A percentile compares a stretch with the other conserved stretches of the same genome.
Evolutionary conservation across 2,329 filamentous ascomycete genomes (phyloP).

Genomic region (Alternaria solani): DNA sequence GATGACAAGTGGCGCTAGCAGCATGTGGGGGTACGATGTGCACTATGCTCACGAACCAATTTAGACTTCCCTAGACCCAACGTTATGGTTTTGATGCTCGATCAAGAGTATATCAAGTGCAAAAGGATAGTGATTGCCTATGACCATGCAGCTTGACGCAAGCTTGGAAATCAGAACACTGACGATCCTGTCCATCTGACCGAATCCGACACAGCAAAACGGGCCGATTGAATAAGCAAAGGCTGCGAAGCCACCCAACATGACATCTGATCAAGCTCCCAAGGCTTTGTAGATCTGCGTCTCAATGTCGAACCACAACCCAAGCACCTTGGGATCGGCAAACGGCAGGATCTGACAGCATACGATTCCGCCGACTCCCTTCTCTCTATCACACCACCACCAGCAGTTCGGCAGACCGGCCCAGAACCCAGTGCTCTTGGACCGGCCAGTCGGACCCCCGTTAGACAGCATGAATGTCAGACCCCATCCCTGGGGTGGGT

Average conservation of each 20-base stretch:
- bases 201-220: slow-evolving; percentile 1
- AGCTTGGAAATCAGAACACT: not conserved
- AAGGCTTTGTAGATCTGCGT: slow-evolving; percentile 21
- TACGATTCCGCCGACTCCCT: slow-evolving; percentile 59
- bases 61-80: not conserved
- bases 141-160: not conserved
- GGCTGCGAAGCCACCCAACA: not conserved
- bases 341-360: slow-evolving; percentile 43
- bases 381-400: slow-evolving; percentile 69
- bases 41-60: not conserved
- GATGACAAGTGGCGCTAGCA: slow-evolving; percentile 1
- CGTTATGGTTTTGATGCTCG: not conserved
- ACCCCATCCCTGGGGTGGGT: slow-evolving; percentile 69
- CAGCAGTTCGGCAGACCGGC: slow-evolving; percentile 67
- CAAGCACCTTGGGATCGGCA: slow-evolving; percentile 35
- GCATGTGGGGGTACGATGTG: not conserved
- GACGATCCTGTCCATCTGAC: slow-evolving; percentile 1
- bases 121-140: not conserved
- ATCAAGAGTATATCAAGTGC: not conserved
- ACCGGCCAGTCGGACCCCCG: slow-evolving; percentile 33
- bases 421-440: slow-evolving; percentile 61
- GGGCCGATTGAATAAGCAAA: slow-evolving; percentile 8
- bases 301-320: slow-evolving; percentile 15
- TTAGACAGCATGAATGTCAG: slow-evolving; percentile 64
- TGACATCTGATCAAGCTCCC: slow-evolving; percentile 5